phyloP scores from a whole-genome alignment of 352 stramenopile genomes.

The Pythium utonaiense region DNA sequence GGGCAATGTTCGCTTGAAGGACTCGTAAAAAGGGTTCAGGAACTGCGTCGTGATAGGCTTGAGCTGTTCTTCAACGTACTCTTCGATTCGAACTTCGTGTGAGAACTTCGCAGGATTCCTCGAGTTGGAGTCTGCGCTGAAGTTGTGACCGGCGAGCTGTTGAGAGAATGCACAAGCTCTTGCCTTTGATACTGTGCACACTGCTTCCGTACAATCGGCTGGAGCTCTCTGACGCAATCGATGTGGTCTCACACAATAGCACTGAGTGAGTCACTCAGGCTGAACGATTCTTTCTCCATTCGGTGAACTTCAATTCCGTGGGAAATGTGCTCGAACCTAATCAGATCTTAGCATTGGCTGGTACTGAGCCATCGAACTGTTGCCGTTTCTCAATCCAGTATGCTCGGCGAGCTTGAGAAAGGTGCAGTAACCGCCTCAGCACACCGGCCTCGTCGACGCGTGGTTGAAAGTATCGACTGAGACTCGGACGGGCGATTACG shows the following conservation, averaged over 20 bases:
- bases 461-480: too few relatives aligned
- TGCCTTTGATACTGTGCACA: slow-evolving; percentile 76
- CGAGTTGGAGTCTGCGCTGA: slow-evolving; percentile 16
- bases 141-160: slow-evolving; percentile 37
- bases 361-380: too few relatives aligned
- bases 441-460: too few relatives aligned
- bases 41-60: slow-evolving; percentile 34
- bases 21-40: slow-evolving; percentile 46
- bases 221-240: slow-evolving; percentile 38
- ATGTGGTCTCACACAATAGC: slow-evolving; percentile 45
- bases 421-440: too few relatives aligned
- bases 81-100: slow-evolving; percentile 23
- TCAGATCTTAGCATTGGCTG: slow-evolving; percentile 88
- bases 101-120: slow-evolving; percentile 28
- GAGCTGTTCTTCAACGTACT: slow-evolving; percentile 19
- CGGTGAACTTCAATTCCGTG: slow-evolving; percentile 65
- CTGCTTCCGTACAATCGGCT: slow-evolving; percentile 47
- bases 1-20: slow-evolving; percentile 81
- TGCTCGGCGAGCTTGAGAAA: too few relatives aligned
- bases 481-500: too few relatives aligned
- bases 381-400: too few relatives aligned
- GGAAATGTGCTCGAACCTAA: slow-evolving; percentile 77
- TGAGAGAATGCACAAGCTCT: slow-evolving; percentile 37
- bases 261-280: slow-evolving; percentile 34
- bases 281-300: slow-evolving; percentile 11